A percentile compares a stretch with the other conserved stretches of the same genome.
phyloP scores from a whole-genome alignment of 2,329 filamentous ascomycete species.

The Apiospora hydei region DNA sequence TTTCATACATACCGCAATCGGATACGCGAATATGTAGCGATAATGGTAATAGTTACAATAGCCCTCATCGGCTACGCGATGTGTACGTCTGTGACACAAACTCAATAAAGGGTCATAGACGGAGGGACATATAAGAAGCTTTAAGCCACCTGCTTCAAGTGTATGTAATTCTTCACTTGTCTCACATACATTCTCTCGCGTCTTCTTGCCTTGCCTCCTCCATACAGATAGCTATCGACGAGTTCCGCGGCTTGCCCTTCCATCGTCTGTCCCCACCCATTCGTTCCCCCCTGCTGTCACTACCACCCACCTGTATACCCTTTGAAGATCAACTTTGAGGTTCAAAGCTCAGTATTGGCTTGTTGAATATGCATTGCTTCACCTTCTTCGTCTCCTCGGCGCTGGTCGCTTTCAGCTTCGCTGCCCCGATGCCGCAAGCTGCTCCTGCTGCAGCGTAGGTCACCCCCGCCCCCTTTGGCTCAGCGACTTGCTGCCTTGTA shows the following conservation, averaged over 20 bases:
- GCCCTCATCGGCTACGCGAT: not conserved
- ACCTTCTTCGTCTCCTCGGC: not conserved
- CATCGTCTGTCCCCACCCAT: not conserved
- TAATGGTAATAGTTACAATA: not conserved
- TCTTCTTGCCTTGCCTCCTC: not conserved
- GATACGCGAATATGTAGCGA: not conserved
- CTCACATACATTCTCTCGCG: not conserved
- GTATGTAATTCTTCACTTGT: not conserved
- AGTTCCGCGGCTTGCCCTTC: not conserved
- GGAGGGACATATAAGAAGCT: not conserved
- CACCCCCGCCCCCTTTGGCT: no score
- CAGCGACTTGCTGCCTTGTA: not conserved
- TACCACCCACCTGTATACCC: not conserved
- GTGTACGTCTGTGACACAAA: not conserved
- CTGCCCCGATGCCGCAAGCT: not conserved
- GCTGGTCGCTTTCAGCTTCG: constrained; percentile 1
- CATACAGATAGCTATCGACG: not conserved
- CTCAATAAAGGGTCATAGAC: not conserved
- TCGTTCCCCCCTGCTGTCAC: not conserved
- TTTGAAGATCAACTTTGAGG: no score
- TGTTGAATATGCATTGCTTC: not conserved
- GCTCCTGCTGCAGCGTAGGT: not conserved
- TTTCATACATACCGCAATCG: not conserved
- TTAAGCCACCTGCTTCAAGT: not conserved
- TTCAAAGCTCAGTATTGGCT: not conserved